Conservation (phyloP, 2,329 filamentous ascomycete species). For the Zymoseptoria passerinii region DNA sequence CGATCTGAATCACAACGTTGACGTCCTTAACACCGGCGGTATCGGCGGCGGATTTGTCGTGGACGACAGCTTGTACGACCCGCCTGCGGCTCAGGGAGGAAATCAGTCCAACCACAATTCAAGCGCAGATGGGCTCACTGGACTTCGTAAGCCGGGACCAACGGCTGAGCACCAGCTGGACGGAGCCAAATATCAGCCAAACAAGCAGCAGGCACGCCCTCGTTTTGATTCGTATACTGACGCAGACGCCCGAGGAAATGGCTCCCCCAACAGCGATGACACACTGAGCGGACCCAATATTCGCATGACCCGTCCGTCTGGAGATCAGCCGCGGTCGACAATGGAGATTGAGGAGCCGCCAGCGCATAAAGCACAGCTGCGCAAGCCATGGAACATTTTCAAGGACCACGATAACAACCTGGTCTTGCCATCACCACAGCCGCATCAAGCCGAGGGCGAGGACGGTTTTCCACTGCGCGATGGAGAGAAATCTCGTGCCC, state of each 20-base stretch:
- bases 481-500: slow-evolving; percentile 1
- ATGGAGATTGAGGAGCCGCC: slow-evolving; percentile 27
- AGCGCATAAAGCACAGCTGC: slow-evolving; percentile 7
- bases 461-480: slow-evolving; percentile 24
- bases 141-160: neutral
- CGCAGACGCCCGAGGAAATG: neutral
- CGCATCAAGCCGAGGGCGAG: slow-evolving; percentile 28
- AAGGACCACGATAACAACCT: slow-evolving; percentile 26
- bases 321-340: slow-evolving; percentile 11
- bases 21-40: slow-evolving; percentile 12
- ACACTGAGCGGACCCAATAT: slow-evolving; percentile 10
- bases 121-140: neutral
- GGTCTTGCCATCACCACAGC: slow-evolving; percentile 39
- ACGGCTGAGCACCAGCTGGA: neutral
- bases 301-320: slow-evolving; percentile 15
- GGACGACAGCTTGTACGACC: slow-evolving; percentile 19
- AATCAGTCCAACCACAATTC: neutral
- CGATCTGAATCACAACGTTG: slow-evolving; percentile 12
- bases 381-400: slow-evolving; percentile 26
- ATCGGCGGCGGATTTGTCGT: slow-evolving; percentile 14
- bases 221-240: neutral
- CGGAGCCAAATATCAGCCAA: neutral
- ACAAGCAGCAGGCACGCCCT: neutral
- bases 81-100: neutral
- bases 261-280: slow-evolving; percentile 11